Base-by-base conservation (phyloP, 2,329 filamentous ascomycete genomes). In the Colletotrichum acutatum region DNA sequence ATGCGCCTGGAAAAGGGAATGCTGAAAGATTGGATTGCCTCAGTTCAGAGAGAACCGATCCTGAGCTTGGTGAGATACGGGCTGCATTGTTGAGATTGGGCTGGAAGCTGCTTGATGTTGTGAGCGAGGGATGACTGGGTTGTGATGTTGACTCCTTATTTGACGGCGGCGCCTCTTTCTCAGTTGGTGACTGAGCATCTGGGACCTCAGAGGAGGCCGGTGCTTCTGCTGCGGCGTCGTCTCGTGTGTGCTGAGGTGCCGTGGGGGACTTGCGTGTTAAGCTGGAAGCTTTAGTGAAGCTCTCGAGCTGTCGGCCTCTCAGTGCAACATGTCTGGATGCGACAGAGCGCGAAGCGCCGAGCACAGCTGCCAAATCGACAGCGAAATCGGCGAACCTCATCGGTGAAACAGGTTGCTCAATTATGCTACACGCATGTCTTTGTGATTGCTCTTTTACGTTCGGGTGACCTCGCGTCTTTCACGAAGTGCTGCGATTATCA, bases 341-440 rank as follows among this genome's bases (percentile, higher is more conserved):
- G 74, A 95, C 88, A 42, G 89, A 89, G 72, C 91, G 89, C 63
- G 93, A 92, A 79, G 91, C 93, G 85, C 88, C 90, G 81, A 93
- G 86, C 75, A 95, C 86, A 74, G 91, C 90, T 76, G 91, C 90
- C 77, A 93, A 85, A 84, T 95, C 94, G 80, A 95, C 85, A 75
- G 87, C 84, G 79, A 87, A 90, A 84, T 89, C 92, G 84, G 88
- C 89, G 87, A 90, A 85, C 81, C 89, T 84, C 89, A 91, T 91
- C 72, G 74, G 76, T 9, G 53, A 63, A 26, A 42, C 30, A 19
- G 16, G 6, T 24, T 52, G 32, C 58, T 26, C 12, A 16, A 53
- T 42, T 28, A 58, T 32, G 68, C 60, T 24, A 30, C 30, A 32
- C 49, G 59, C 54, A 66, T 57, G n/a, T 61, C 58, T 62, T 65